These are phyloP conservation scores for Viola pubescens DNA, from an alignment of 441 rosid genomes.

Conservation along the genomic window DNA sequence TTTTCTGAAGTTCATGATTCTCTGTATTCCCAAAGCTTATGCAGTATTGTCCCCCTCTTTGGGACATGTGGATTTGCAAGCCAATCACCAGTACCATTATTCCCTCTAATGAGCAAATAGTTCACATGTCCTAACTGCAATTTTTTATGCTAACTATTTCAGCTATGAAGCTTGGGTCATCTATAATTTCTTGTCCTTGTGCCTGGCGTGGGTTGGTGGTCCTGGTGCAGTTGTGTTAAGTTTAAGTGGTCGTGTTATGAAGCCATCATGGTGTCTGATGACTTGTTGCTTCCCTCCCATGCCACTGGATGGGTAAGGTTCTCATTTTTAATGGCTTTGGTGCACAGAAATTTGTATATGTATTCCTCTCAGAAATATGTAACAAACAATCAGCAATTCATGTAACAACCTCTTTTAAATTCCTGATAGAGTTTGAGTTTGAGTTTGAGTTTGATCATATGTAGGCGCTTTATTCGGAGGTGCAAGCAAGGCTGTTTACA, in stretches of 20 bases:
- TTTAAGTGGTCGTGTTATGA: conserved; percentile 68
- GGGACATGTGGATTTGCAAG: too few relatives aligned
- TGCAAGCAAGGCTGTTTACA: conserved; percentile 99
- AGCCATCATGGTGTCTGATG: conserved; percentile 76
- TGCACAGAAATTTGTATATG: neutral
- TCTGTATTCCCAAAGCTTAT: too few relatives aligned
- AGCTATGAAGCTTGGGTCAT: conserved; percentile 99
- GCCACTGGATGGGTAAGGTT: conserved; percentile 80
- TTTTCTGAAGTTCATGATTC: too few relatives aligned
- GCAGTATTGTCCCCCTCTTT: too few relatives aligned
- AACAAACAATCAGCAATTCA: neutral
- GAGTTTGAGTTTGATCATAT: conserved; percentile 14
- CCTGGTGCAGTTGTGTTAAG: conserved; percentile 96
- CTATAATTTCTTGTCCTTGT: conserved; percentile 75
- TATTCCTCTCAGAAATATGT: conserved; percentile 2
- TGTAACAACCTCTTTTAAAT: neutral
- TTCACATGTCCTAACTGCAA: conserved; percentile 2
- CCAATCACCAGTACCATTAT: too few relatives aligned
- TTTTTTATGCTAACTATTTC: conserved; percentile 28
- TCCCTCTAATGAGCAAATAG: neutral
- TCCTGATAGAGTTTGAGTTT: conserved; percentile 14
- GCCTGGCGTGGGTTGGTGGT: conserved; percentile 99
- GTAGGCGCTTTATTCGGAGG: conserved; percentile 88
- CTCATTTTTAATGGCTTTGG: neutral
- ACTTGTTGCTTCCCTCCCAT: conserved; percentile 87